Evolutionary conservation across 352 stramenopile species (phyloP), one percentile per base, ranked within the genome.

Genomic region (Globisporangium okanoganense): DNA sequence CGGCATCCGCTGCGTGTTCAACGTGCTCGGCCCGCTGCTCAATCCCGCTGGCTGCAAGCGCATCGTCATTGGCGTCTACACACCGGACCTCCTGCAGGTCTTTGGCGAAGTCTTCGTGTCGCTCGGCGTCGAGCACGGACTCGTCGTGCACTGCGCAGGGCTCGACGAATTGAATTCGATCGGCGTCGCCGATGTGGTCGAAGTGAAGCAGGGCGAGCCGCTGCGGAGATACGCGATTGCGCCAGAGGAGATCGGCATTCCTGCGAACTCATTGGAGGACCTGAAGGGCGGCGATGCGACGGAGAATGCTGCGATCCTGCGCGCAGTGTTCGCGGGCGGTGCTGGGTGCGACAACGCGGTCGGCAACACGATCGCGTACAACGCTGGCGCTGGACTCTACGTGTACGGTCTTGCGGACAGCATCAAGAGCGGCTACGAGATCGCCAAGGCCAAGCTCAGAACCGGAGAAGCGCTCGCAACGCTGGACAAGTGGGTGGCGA

Each of bases 81-180:
- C 97, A 56, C 92, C 97, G 5, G 67, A 87, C 6, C 75, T 99
- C 16, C 75, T 99, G 16, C 75, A 89, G 25, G 63, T 95, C 8
- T 95, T 96, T 64, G 89, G 83, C 25, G 65, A 84, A 27, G 84
- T 94, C 58, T 74, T 92, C 64, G 67, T 97, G 66, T 78, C 97
- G 33, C 85, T 98, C 9, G 89, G 92, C 44, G 87, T 99, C 2
- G 97, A 99, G 66, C 97, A 99, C 76, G 97, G 94, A 10, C 88
- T 99, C 25, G 94, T 99, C 18, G 97, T 99, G 54, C 97, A 99
- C 82, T 98, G 97, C 44, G 91, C 90, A 12, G 97, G 97, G 5
- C 84, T 99, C n/a, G 97, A 99, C 76, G 97, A 99, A 69, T 97
- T 99, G 55, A 98, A 96, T 71, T 95, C 97, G 25, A 86, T 99